Percentiles rank a stretch among this genome's conserved stretches.
These are phyloP conservation scores for Oryza rufipogon DNA, from an alignment of 176 grass and related monocot genomes.

Conservation along the genomic window DNA sequence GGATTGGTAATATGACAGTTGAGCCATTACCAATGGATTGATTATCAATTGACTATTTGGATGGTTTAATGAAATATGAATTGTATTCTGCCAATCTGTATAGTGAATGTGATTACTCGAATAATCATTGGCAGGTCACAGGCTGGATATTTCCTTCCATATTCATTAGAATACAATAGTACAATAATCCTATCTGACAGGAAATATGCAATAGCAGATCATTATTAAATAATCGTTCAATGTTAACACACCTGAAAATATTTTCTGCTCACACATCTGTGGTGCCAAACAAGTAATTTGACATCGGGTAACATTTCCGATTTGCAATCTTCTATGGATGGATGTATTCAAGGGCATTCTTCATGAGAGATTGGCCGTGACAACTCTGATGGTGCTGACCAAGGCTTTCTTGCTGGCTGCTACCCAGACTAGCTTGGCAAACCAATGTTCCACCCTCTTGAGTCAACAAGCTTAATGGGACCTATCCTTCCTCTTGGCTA, in stretches of 20 bases:
- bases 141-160: background rate
- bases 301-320: background rate
- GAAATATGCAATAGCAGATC: background rate
- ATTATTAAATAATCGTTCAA: background rate
- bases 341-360: constrained; percentile 91
- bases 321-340: constrained; percentile 73
- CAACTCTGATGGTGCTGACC: constrained; percentile 87
- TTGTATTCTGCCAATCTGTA: background rate
- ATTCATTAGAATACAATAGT: background rate
- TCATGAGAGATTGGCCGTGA: constrained; percentile 67
- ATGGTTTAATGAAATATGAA: background rate
- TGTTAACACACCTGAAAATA: constrained; percentile 18
- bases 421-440: constrained; percentile 84
- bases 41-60: background rate
- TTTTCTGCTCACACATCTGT: background rate
- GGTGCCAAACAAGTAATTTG: background rate
- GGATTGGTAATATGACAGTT: background rate
- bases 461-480: constrained; percentile 84
- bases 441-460: constrained; percentile 86
- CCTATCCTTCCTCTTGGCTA: constrained; percentile 90
- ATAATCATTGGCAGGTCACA: background rate
- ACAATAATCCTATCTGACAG: background rate
- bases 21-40: constrained; percentile 6
- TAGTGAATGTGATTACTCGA: constrained; percentile 11
- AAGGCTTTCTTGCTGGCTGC: constrained; percentile 88